These are phyloP conservation scores for Sarocladium kiliense DNA, from an alignment of 2,329 filamentous ascomycete species.

Conservation along the genomic window DNA sequence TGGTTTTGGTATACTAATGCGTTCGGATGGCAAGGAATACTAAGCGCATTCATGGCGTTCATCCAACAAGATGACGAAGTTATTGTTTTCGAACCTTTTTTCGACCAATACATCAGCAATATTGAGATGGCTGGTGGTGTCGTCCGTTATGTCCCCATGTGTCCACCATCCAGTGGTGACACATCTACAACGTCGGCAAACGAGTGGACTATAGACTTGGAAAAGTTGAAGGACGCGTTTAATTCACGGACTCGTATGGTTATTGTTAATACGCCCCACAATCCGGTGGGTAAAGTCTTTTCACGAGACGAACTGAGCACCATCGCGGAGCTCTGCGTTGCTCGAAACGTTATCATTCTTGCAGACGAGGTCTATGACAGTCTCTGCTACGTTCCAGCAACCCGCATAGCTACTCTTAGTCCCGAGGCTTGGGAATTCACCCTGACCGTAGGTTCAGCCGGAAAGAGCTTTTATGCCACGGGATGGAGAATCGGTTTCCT, in stretches of 20 bases:
- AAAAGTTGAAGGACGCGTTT: slow-evolving; percentile 76
- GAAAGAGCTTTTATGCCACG: slow-evolving; percentile 97
- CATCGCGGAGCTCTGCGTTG: slow-evolving; percentile 84
- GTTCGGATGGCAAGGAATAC: too few species aligned
- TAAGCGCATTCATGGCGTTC: slow-evolving; percentile 97
- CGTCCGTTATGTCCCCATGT: slow-evolving; percentile 89
- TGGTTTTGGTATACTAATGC: too few species aligned
- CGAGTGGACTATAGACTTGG: slow-evolving; percentile 84
- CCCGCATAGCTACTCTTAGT: slow-evolving; percentile 81
- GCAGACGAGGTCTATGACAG: slow-evolving; percentile 93
- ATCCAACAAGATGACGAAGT: slow-evolving; percentile 93
- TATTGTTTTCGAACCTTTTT: slow-evolving; percentile 97
- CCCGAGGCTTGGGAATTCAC: slow-evolving; percentile 85
- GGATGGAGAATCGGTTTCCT: slow-evolving; percentile 91
- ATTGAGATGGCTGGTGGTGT: slow-evolving; percentile 97
- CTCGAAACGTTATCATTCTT: slow-evolving; percentile 89
- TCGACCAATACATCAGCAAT: slow-evolving; percentile 97
- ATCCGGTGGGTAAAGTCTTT: slow-evolving; percentile 95
- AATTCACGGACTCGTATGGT: slow-evolving; percentile 93
- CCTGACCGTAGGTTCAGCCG: slow-evolving; percentile 88
- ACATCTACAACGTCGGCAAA: slow-evolving; percentile 74
- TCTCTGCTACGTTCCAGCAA: slow-evolving; percentile 92
- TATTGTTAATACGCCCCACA: slow-evolving; percentile 81
- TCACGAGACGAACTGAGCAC: slow-evolving; percentile 74
- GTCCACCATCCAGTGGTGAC: slow-evolving; percentile 77